Percentiles rank a stretch among this genome's conserved stretches.
These are phyloP conservation scores for Metarhizium rileyi DNA, from an alignment of 2,329 filamentous ascomycete genomes.

Conservation along the genomic window DNA sequence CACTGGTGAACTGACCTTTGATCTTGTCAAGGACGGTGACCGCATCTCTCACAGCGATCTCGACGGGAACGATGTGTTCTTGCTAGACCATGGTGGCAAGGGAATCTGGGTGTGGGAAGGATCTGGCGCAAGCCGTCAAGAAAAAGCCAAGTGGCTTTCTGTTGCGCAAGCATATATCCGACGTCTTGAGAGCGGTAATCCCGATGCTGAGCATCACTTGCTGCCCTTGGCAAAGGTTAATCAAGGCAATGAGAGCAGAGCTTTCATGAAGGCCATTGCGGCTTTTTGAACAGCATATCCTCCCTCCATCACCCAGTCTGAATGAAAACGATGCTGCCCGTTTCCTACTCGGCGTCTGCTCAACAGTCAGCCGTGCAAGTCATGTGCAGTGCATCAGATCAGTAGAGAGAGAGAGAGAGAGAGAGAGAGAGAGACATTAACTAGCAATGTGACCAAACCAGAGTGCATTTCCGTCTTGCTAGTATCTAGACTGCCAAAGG, in stretches of 20 bases:
- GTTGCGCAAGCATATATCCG: constrained; percentile 47
- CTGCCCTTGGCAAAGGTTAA: constrained; percentile 47
- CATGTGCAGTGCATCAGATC: too few relatives aligned
- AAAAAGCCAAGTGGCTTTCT: constrained; percentile 51
- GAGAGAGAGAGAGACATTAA: too few relatives aligned
- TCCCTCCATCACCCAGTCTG: too few relatives aligned
- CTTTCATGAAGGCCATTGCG: constrained; percentile 39
- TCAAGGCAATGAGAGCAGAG: constrained; percentile 44
- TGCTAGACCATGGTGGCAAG: constrained; percentile 48
- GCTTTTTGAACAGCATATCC: not conserved
- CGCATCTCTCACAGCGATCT: constrained; percentile 38
- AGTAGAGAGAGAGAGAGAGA: too few relatives aligned
- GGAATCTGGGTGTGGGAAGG: constrained; percentile 61
- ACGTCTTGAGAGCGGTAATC: constrained; percentile 24
- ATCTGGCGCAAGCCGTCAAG: constrained; percentile 42
- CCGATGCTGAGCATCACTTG: constrained; percentile 24
- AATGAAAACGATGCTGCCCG: too few relatives aligned
- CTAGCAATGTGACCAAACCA: too few relatives aligned
- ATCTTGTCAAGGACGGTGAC: constrained; percentile 46
- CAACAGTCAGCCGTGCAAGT: too few relatives aligned
- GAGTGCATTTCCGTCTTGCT: too few relatives aligned
- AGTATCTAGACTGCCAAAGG: too few relatives aligned
- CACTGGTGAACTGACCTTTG: constrained; percentile 46
- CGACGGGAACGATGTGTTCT: constrained; percentile 50
- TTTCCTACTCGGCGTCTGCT: too few relatives aligned